Evolutionary conservation across 257 asterid genomes (phyloP).

Genomic region (Penstemon newberryi): DNA sequence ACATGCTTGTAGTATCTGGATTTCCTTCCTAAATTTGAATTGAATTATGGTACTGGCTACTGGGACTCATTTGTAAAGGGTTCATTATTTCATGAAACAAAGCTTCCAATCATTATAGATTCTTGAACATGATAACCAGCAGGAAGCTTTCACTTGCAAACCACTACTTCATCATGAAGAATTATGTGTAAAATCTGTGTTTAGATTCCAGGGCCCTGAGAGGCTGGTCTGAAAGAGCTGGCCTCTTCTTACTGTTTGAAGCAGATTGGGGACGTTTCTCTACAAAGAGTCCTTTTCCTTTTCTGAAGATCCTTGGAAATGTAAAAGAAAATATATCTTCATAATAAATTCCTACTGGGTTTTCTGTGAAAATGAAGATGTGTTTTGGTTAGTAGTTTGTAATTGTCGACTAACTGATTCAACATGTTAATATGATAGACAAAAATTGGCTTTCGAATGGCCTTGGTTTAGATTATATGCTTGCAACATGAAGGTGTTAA

Average conservation of each 20-base stretch:
- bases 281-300: no score
- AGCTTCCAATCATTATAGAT: slow-evolving; percentile 7
- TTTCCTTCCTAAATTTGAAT: background rate
- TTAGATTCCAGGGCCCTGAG: no score
- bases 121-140: background rate
- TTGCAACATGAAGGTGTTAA: background rate
- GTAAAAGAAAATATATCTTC: no score
- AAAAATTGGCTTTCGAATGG: background rate
- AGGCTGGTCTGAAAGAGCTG: no score
- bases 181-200: no score
- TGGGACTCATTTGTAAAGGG: slow-evolving; percentile 5
- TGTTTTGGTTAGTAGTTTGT: background rate
- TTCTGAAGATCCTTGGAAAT: no score
- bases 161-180: no score
- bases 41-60: background rate
- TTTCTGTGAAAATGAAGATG: no score
- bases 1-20: background rate
- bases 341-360: no score
- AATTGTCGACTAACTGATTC: background rate
- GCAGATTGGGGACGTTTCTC: no score
- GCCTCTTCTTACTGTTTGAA: no score
- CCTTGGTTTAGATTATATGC: background rate
- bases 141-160: background rate
- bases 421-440: background rate
- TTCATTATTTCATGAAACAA: background rate